phyloP scores from a whole-genome alignment of 257 asterid genomes.

The Gentiana dahurica region DNA sequence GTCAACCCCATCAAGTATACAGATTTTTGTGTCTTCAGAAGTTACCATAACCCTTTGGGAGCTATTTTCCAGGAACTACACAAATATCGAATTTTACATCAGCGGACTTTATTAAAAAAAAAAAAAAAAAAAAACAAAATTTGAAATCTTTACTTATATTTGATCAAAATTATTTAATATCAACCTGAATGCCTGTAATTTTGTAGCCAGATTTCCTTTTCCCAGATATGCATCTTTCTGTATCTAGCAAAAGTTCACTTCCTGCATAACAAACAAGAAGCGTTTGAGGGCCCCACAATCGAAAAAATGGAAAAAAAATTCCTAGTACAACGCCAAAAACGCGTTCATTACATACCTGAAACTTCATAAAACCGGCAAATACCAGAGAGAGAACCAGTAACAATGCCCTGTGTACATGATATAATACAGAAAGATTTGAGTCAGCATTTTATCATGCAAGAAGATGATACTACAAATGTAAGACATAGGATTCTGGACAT shows the following conservation, averaged over 20 bases:
- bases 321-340: not conserved
- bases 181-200: slow-evolving; percentile 91
- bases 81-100: not conserved
- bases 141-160: not conserved
- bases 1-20: slow-evolving; percentile 67
- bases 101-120: not conserved
- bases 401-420: slow-evolving; percentile 43
- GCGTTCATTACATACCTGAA: slow-evolving; percentile 19
- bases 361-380: slow-evolving; percentile 60
- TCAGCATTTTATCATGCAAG: not conserved
- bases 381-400: slow-evolving; percentile 68
- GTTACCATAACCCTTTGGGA: slow-evolving; percentile 62
- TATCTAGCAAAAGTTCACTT: slow-evolving; percentile 28
- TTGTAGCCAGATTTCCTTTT: slow-evolving; percentile 47
- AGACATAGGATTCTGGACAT: slow-evolving; percentile 6
- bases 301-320: not conserved
- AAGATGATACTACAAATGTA: not conserved
- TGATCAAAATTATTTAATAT: not conserved
- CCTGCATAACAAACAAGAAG: slow-evolving; percentile 18
- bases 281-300: slow-evolving; percentile 4
- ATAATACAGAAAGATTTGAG: not conserved
- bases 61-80: slow-evolving; percentile 47
- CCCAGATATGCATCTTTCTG: slow-evolving; percentile 41
- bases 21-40: slow-evolving; percentile 73
- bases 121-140: no score